A percentile compares a stretch with the other conserved stretches of the same genome.
These are phyloP conservation scores for Xylaria sp. DNA, from an alignment of 2,329 filamentous ascomycete genomes.

Conservation along the genomic window DNA sequence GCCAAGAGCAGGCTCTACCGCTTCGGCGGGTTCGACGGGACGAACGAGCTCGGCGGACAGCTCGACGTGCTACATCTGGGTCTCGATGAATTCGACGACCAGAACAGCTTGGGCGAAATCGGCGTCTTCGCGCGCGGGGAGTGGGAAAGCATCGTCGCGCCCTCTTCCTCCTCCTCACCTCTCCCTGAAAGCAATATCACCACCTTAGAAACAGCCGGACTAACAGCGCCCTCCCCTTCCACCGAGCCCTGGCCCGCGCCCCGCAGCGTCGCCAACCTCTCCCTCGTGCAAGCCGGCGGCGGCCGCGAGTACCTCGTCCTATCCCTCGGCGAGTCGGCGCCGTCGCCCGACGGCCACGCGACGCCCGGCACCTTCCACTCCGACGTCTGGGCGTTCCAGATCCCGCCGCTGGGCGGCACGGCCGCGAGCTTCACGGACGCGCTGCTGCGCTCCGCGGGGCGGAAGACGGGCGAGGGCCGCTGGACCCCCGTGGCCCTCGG, in stretches of 20 bases:
- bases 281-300: constrained; percentile 67
- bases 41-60: constrained; percentile 74
- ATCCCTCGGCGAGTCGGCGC: constrained; percentile 67
- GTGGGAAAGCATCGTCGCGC: constrained; percentile 63
- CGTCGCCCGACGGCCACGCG: constrained; percentile 61
- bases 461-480: constrained; percentile 66
- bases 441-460: constrained; percentile 63
- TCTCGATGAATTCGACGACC: constrained; percentile 66
- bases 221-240: constrained; percentile 28
- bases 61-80: constrained; percentile 73
- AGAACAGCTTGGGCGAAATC: constrained; percentile 60
- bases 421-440: constrained; percentile 66
- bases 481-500: constrained; percentile 63
- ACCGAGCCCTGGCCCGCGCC: constrained; percentile 59
- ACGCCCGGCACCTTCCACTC: constrained; percentile 64
- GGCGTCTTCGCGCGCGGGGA: constrained; percentile 60
- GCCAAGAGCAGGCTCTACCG: constrained; percentile 75
- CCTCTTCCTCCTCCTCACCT: constrained; percentile 35
- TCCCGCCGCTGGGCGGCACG: constrained; percentile 65
- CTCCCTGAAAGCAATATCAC: neutral
- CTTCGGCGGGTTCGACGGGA: constrained; percentile 83
- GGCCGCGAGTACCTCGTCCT: constrained; percentile 72
- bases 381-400: constrained; percentile 73
- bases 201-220: constrained; percentile 20
- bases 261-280: constrained; percentile 65